Base-by-base conservation (phyloP, 306 rosid genomes). In the Vicia faba region DNA sequence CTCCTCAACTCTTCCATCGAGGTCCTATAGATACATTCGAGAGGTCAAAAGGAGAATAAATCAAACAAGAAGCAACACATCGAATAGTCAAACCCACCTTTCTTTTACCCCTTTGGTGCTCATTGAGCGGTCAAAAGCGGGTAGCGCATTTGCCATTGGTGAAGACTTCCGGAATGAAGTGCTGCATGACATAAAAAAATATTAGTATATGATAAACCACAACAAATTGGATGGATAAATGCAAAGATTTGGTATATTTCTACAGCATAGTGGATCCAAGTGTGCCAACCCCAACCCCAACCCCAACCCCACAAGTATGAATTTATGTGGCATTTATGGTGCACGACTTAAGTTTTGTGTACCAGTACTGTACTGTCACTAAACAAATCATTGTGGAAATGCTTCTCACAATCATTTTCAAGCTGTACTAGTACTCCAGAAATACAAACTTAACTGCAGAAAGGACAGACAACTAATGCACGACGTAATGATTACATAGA, bases 61-160 rank as follows among this genome's bases (percentile, higher is more conserved):
- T 57, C 38, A 23, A 61, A 61, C 51, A 14, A 43, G 38, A 64
- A 48, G 28, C 53, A 72, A 14, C 4, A 68, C 5, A 19, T 53
- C 56, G 40, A 59, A 19, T 0, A 23, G 25, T 56, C 28, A 50
- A 67, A 28, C 63, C 36, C 57, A 83, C 97, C 93, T 83, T 76
- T 88, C 80, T 70, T 91, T 84, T 23, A 81, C 77, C 73, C 77
- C 88, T 0, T 81, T 78, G 70, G 93, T 88, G 35, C 91, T 89
- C 89, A 86, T 88, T 26, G 88, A 81, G 43, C 81, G 83, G 76
- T 80, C 82, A 58, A 78, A 41, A 74, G 82, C 61, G 1, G 86
- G 84, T 11, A 75, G 13, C 58, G 81, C 70, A 36, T 86, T 80
- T 68, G 89, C 88, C 63, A 41, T 80, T 66, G 85, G 86, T 25